Base-by-base conservation (phyloP, 2,329 filamentous ascomycete genomes). In the Aphanoascus verrucosus region DNA sequence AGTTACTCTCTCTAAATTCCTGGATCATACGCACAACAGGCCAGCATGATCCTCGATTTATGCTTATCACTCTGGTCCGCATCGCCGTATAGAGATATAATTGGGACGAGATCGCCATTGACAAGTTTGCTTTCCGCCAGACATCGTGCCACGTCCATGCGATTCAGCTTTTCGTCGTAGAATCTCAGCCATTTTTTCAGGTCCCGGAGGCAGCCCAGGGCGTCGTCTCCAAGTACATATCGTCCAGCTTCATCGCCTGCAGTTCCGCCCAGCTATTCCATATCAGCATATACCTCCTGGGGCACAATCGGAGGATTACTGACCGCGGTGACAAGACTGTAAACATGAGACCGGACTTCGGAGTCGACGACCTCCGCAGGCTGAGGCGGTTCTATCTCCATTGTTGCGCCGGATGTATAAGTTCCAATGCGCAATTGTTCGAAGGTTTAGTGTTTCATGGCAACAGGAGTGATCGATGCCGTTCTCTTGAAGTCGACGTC, bases 101-200 rank as follows among this genome's bases (percentile, higher is more conserved):
- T 97, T 53, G 91, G 88, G 54, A 97, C 75, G 53, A 98, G 72
- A 69, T 98, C 93, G 49, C 88, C 87, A 64, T 85, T 85, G 54
- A 97, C 81, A n/a, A 98, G 71, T 64, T 96, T 96, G 43, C 89
- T 86, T 69, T 97, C 89, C 64, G 88, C 84, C 60, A 97, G 77
- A 67, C 89, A 96, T 71, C 93, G 80, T 57, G 91, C 90, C 56
- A 98, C 93, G 66, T 98, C 93, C 77, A 94, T 85, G 60, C 91
- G 85, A 66, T 95, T 94, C 59, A 85, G 82, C 67, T 94, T 94
- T 66, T 94, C 87, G 68, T 96, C 90, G 75, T 93, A 93, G 58
- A 95, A 82, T 61, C 88, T 89, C 60, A 98, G 79, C 93, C 93
- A 98, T 80, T 85, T 85, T 66, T 93, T 91, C 52, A 98, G 78